These are phyloP conservation scores for Sarocladium kiliense DNA, from an alignment of 2,329 filamentous ascomycete species.

Conservation along the genomic window DNA sequence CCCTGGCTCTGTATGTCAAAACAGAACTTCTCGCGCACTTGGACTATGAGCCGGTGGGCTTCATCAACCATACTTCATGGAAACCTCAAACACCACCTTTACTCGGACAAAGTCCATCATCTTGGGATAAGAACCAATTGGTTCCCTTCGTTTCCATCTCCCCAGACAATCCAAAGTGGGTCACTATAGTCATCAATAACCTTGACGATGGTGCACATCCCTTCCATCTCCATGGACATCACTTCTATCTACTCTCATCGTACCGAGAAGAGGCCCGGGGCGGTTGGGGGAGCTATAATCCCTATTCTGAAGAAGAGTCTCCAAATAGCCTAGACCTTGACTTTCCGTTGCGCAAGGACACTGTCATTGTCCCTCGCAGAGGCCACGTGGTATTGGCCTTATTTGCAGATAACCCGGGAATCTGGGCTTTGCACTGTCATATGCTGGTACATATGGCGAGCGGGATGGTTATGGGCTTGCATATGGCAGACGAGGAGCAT, in stretches of 20 bases:
- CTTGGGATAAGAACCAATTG: constrained; percentile 19
- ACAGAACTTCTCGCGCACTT: constrained; percentile 18
- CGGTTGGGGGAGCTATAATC: constrained; percentile 22
- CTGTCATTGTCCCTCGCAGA: constrained; percentile 32
- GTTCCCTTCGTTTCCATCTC: constrained; percentile 14
- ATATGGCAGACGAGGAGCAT: too few species aligned
- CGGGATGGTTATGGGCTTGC: constrained; percentile 21
- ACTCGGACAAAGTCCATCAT: constrained; percentile 14
- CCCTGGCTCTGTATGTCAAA: background rate
- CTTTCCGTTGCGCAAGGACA: constrained; percentile 24
- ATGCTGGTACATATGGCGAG: constrained; percentile 22
- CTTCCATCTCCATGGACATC: constrained; percentile 52
- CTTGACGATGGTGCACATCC: constrained; percentile 27
- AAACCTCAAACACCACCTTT: constrained; percentile 16
- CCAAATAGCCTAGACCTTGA: constrained; percentile 11
- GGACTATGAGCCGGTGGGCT: constrained; percentile 19
- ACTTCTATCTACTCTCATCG: constrained; percentile 38
- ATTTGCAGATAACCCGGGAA: constrained; percentile 18
- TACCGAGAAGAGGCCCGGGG: constrained; percentile 14
- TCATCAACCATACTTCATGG: constrained; percentile 22
- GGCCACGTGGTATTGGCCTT: constrained; percentile 20
- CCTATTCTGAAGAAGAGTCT: constrained; percentile 12
- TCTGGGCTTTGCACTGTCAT: constrained; percentile 25
- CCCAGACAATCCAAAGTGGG: constrained; percentile 11
- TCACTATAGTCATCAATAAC: constrained; percentile 27